Conservation (phyloP, 495 filamentous ascomycete species). For the Penicillium verhagenii region DNA sequence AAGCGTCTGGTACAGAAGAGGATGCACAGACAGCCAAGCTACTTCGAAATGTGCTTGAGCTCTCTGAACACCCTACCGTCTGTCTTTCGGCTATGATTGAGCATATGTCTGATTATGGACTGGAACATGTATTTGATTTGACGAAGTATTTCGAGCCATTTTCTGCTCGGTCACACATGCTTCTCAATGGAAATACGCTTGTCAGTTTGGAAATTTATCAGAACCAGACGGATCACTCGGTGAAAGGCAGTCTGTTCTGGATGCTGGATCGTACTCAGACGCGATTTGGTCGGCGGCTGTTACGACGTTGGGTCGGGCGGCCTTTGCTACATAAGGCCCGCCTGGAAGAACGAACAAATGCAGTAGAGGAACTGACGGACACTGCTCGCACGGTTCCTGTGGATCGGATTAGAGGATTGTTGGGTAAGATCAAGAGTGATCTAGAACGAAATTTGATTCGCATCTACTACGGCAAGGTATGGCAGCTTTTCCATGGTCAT, state of each 20-base stretch:
- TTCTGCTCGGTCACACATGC: slow-evolving; percentile 90
- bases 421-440: slow-evolving; percentile 73
- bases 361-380: slow-evolving; percentile 85
- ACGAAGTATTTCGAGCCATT: slow-evolving; percentile 99
- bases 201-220: slow-evolving; percentile 94
- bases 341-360: slow-evolving; percentile 80
- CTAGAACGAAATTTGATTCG: slow-evolving; percentile 89
- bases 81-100: slow-evolving; percentile 97
- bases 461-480: slow-evolving; percentile 89
- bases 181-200: slow-evolving; percentile 92
- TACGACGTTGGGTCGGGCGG: slow-evolving; percentile 94
- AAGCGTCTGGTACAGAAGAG: slow-evolving; percentile 49
- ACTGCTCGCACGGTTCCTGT: slow-evolving; percentile 61
- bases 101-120: slow-evolving; percentile 87
- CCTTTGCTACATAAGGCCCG: slow-evolving; percentile 76
- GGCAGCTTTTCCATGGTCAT: neutral
- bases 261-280: slow-evolving; percentile 90
- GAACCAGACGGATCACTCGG: slow-evolving; percentile 84
- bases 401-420: slow-evolving; percentile 68
- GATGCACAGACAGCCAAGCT: slow-evolving; percentile 55
- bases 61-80: slow-evolving; percentile 83
- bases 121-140: slow-evolving; percentile 94
- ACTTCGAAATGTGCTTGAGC: slow-evolving; percentile 80
- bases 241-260: slow-evolving; percentile 93
- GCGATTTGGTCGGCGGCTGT: slow-evolving; percentile 80